These are phyloP conservation scores for Fennellomyces sp. DNA, from an alignment of 371 early-diverging fungal genomes.

Conservation along the genomic window DNA sequence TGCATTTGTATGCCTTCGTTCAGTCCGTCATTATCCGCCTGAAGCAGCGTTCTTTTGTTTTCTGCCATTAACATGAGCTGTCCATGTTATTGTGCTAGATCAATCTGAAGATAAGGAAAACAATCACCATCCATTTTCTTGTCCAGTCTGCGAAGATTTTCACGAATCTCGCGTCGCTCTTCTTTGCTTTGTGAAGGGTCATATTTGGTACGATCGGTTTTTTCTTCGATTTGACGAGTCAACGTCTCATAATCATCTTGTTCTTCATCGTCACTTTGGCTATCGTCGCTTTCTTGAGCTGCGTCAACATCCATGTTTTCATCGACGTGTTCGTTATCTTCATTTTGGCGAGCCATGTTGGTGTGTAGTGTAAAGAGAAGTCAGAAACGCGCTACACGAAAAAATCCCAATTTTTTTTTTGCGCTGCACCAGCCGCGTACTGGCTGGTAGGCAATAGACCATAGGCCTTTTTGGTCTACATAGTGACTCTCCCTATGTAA, in stretches of 20 bases:
- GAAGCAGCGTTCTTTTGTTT: constrained; percentile 53
- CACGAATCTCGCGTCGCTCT: constrained; percentile 52
- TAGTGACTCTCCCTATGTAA: too few species aligned
- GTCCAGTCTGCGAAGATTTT: constrained; percentile 54
- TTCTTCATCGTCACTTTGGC: constrained; percentile 3
- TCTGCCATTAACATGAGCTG: constrained; percentile 29
- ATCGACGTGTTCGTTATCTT: neutral
- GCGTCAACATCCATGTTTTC: neutral
- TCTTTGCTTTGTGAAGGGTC: constrained; percentile 52
- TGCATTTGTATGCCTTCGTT: constrained; percentile 54
- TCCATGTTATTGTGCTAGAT: too few species aligned
- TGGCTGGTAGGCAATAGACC: too few species aligned
- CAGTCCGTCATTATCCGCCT: constrained; percentile 48
- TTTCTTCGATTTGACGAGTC: constrained; percentile 16
- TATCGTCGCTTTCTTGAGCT: constrained; percentile 2
- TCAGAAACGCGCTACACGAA: too few species aligned
- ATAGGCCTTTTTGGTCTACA: too few species aligned
- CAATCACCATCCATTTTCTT: constrained; percentile 48
- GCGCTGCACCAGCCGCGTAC: too few species aligned
- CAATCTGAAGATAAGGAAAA: too few species aligned
- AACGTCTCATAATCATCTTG: constrained; percentile 9
- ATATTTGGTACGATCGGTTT: constrained; percentile 28
- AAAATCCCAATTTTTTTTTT: too few species aligned
- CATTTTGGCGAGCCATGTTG: too few species aligned
- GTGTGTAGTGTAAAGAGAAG: too few species aligned